Base-by-base conservation (phyloP, 1,139 yeast species). In the Pneumocystis sp. region DNA sequence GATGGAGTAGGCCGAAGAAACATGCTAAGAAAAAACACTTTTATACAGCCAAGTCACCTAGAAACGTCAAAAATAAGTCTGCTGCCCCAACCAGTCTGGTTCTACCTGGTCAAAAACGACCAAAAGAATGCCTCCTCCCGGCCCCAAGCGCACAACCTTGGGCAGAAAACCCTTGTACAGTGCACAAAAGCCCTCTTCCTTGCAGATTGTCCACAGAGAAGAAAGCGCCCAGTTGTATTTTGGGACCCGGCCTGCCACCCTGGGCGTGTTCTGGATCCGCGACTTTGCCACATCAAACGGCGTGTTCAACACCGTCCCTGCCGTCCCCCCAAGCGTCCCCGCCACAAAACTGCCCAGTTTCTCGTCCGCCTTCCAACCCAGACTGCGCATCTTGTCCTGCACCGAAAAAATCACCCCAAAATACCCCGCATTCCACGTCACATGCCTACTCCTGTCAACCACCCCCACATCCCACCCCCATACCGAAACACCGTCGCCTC, bases 251-350 rank as follows among this genome's bases (percentile, higher is more conserved):
- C 87, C 87, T 34, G 85, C 79, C 50, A 79, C 79, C 64, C 84
- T 80, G 65, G 89, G 83, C 66, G 96, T 87, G 74, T 90, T 91
- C 78, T 93, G 99, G 72, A 95, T 89, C 80, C 98, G 85, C 40
- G 96, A 89, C 80, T 95, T 95, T 72, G 93, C 97, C 65, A 95
- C 98, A 76, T 95, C 99, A 73, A 91, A 90, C 59, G 99, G 98
- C 56, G 97, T 95, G 79, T 93, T 93, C 73, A 93, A 77, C 69
- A 89, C 74, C 21, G 97, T 91, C 80, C 98, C 98, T 70, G 89
- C 83, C 64, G 96, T 90, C 76, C 99, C 98, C 79, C 98, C 98
- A 10, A 42, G 40, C 61, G 95, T 80, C 77, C 99, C 98, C 69
- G 96, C 89, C 68, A 89, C 80, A 77, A 95, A 80, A 75, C 93